Percentiles rank a stretch among this genome's conserved stretches.
Conservation (phyloP, 2,329 filamentous ascomycete genomes). For the Colletotrichum trifolii region DNA sequence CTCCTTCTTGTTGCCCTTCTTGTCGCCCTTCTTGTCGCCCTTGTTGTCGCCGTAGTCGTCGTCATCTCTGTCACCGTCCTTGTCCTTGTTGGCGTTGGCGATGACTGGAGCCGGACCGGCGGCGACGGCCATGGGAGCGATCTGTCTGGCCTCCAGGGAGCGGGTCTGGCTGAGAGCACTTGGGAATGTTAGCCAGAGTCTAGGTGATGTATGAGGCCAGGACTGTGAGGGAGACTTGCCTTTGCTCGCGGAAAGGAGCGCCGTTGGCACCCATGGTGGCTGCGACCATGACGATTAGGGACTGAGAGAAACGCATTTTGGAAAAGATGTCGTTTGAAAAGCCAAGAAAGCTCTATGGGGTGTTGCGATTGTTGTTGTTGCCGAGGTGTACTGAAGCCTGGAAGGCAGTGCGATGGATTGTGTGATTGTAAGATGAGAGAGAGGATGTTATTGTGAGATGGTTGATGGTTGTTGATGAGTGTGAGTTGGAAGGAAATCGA, state of each 20-base stretch:
- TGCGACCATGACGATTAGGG: constrained; percentile 33
- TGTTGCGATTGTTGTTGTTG: too few species aligned
- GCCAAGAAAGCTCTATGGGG: too few species aligned
- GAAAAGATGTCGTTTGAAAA: not conserved
- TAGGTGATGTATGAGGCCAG: not conserved
- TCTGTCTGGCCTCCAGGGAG: constrained; percentile 6
- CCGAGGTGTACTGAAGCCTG: not conserved
- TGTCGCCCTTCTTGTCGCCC: constrained; percentile 1
- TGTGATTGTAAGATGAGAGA: not conserved
- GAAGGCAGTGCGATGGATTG: not conserved
- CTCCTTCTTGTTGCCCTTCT: not conserved
- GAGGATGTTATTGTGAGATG: constrained; percentile 1
- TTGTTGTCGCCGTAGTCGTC: not conserved
- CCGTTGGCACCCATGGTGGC: constrained; percentile 32
- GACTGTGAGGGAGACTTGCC: not conserved
- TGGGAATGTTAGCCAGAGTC: not conserved
- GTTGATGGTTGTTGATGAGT: constrained; percentile 3
- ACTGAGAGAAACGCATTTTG: constrained; percentile 34
- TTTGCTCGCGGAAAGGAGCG: constrained; percentile 29
- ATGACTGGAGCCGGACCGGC: constrained; percentile 5
- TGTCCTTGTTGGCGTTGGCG: constrained; percentile 6
- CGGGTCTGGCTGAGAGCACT: constrained; percentile 22
- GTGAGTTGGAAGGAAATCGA: constrained; percentile 3
- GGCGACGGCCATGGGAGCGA: not conserved
- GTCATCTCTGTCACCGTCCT: not conserved